Percentiles rank a stretch among this genome's conserved stretches.
phyloP scores from a whole-genome alignment of 1,284 basidiomycete species.

The Cryptococcus sp. region DNA sequence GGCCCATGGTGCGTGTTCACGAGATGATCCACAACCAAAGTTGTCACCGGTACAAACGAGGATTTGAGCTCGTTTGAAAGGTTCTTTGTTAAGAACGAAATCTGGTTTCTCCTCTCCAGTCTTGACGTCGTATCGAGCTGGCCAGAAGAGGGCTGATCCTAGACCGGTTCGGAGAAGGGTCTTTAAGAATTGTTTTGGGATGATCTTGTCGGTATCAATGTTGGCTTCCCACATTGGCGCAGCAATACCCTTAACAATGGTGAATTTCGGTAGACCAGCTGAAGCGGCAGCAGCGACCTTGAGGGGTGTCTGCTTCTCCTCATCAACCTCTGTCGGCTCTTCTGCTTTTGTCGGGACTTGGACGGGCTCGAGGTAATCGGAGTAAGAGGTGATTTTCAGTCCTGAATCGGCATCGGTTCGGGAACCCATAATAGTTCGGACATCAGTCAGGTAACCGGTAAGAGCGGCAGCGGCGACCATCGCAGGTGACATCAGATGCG shows the following conservation, averaged over 20 bases:
- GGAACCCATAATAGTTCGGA: slow-evolving; percentile 69
- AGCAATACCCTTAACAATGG: slow-evolving; percentile 72
- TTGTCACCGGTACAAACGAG: slow-evolving; percentile 85
- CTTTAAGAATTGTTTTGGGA: slow-evolving; percentile 94
- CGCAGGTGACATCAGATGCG: slow-evolving; percentile 87
- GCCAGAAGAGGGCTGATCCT: slow-evolving; percentile 81
- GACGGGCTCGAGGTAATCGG: slow-evolving; percentile 72
- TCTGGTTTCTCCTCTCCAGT: slow-evolving; percentile 72
- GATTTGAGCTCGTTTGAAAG: slow-evolving; percentile 74
- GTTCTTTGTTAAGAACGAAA: slow-evolving; percentile 82
- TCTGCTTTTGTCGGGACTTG: slow-evolving; percentile 60
- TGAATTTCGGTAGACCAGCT: slow-evolving; percentile 67
- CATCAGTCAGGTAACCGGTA: slow-evolving; percentile 81
- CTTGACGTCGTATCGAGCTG: slow-evolving; percentile 71
- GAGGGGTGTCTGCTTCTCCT: slow-evolving; percentile 45
- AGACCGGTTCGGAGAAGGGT: slow-evolving; percentile 90
- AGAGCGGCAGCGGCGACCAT: slow-evolving; percentile 95
- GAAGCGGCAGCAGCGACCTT: slow-evolving; percentile 57
- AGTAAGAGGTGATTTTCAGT: slow-evolving; percentile 64
- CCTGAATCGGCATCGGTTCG: slow-evolving; percentile 47
- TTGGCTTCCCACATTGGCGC: slow-evolving; percentile 89
- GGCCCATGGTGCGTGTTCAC: slow-evolving; percentile 95
- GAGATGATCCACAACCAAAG: slow-evolving; percentile 91
- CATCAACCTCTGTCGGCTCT: slow-evolving; percentile 35
- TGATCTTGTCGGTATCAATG: slow-evolving; percentile 96